A percentile compares a stretch with the other conserved stretches of the same genome.
Evolutionary conservation across 176 grass and related monocot genomes (phyloP).

Genomic region (Oryza longistaminata): DNA sequence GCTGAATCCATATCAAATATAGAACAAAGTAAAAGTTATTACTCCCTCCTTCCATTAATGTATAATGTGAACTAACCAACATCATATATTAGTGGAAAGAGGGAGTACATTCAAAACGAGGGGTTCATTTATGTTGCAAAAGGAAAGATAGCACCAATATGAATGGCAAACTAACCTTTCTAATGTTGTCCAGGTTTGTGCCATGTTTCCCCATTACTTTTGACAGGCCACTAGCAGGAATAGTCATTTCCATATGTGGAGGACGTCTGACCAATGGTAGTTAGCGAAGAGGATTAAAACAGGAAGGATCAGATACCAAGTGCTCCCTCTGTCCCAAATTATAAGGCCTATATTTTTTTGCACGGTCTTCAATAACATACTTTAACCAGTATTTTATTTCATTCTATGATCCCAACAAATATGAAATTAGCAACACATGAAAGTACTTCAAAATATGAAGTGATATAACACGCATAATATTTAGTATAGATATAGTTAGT

Average conservation of each 20-base stretch:
- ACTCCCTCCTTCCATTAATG: no score
- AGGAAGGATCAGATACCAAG: neutral
- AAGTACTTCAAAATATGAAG: no score
- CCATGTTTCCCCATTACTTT: constrained; percentile 98
- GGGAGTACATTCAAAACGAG: neutral
- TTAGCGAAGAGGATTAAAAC: constrained; percentile 32
- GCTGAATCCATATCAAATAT: constrained; percentile 9
- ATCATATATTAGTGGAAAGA: no score
- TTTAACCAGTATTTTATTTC: no score
- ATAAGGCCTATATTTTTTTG: no score
- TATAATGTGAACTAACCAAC: no score
- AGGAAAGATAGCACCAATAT: neutral
- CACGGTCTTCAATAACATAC: no score
- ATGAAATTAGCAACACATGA: no score
- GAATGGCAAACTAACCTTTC: constrained; percentile 72
- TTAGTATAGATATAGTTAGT: no score
- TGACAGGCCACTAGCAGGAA: constrained; percentile 67
- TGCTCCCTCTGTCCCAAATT: no score
- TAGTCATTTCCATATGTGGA: constrained; percentile 68
- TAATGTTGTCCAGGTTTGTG: constrained; percentile 91
- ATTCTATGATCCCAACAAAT: no score
- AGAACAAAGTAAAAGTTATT: neutral
- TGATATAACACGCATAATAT: no score
- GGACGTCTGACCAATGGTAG: constrained; percentile 35
- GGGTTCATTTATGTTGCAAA: neutral